Conservation (phyloP, 1,284 basidiomycete species). For the Ceratobasidium sp. region DNA sequence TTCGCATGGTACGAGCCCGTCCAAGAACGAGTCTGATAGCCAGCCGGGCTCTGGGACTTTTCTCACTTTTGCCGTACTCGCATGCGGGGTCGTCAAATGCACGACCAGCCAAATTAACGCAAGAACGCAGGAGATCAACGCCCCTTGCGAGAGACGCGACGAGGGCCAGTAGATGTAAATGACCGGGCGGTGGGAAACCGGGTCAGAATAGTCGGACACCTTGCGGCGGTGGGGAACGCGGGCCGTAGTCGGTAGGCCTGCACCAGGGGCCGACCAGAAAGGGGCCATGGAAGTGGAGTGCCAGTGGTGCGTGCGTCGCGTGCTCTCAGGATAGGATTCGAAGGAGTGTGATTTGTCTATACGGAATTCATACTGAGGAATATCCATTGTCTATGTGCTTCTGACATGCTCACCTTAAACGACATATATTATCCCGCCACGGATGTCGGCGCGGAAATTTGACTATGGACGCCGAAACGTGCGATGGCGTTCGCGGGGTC, state of each 20-base stretch:
- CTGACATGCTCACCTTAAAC: neutral
- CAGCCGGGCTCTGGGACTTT: constrained; percentile 14
- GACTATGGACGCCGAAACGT: neutral
- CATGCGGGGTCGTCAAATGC: neutral
- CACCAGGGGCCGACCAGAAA: constrained; percentile 25
- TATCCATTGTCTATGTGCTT: neutral
- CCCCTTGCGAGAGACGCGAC: constrained; percentile 20
- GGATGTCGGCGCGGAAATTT: constrained; percentile 39
- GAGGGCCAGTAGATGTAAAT: constrained; percentile 38
- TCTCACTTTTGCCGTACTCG: neutral
- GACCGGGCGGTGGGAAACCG: neutral
- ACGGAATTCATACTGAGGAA: neutral
- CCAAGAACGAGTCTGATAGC: constrained; percentile 16
- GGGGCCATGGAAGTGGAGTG: constrained; percentile 13
- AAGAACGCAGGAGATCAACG: neutral
- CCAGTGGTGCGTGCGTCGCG: no score
- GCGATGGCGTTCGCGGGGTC: neutral
- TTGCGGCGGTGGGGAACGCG: constrained; percentile 10
- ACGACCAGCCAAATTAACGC: neutral
- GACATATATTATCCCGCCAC: neutral
- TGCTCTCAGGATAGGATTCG: neutral
- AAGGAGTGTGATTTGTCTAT: neutral
- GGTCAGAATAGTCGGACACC: neutral
- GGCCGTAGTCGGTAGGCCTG: constrained; percentile 1
- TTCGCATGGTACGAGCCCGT: constrained; percentile 22